Evolutionary conservation across 1,284 basidiomycete genomes (phyloP).

Genomic region (Xanthoconium separans): DNA sequence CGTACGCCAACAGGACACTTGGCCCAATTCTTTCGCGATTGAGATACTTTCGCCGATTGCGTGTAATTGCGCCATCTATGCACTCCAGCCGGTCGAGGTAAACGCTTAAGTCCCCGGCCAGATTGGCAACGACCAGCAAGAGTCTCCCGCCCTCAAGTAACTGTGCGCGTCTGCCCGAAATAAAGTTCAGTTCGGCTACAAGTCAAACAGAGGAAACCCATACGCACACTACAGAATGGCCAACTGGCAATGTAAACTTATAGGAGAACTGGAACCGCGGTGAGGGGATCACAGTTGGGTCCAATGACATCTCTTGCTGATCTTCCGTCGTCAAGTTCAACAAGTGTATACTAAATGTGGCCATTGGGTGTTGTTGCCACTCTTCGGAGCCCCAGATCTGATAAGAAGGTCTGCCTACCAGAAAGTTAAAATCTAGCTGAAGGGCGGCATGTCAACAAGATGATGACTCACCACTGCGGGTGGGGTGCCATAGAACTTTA

Average conservation of each 20-base stretch:
- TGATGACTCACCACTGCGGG: too few species aligned
- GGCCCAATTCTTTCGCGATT: slow-evolving; percentile 46
- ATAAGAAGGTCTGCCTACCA: slow-evolving; percentile 2
- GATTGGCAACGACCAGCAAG: slow-evolving; percentile 43
- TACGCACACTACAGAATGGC: slow-evolving; percentile 38
- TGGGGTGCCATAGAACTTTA: neutral
- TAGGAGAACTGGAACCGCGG: slow-evolving; percentile 30
- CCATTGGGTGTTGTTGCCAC: slow-evolving; percentile 22
- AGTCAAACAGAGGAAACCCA: neutral
- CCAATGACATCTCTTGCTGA: slow-evolving; percentile 40
- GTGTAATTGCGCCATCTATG: slow-evolving; percentile 35
- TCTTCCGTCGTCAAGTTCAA: slow-evolving; percentile 43
- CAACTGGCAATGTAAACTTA: slow-evolving; percentile 37
- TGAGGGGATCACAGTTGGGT: slow-evolving; percentile 38
- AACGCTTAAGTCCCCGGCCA: slow-evolving; percentile 33
- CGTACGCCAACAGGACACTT: slow-evolving; percentile 44
- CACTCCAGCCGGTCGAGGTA: slow-evolving; percentile 38
- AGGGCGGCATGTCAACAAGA: too few species aligned
- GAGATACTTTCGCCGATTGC: slow-evolving; percentile 33
- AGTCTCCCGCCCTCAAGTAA: slow-evolving; percentile 39
- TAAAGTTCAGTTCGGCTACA: neutral
- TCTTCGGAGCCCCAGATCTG: slow-evolving; percentile 15
- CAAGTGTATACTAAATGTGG: slow-evolving; percentile 36
- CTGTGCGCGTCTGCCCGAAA: slow-evolving; percentile 37
- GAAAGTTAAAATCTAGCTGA: too few species aligned